Conservation (phyloP, 768 basidiomycete species). For the Rhodotorula babjevae region DNA sequence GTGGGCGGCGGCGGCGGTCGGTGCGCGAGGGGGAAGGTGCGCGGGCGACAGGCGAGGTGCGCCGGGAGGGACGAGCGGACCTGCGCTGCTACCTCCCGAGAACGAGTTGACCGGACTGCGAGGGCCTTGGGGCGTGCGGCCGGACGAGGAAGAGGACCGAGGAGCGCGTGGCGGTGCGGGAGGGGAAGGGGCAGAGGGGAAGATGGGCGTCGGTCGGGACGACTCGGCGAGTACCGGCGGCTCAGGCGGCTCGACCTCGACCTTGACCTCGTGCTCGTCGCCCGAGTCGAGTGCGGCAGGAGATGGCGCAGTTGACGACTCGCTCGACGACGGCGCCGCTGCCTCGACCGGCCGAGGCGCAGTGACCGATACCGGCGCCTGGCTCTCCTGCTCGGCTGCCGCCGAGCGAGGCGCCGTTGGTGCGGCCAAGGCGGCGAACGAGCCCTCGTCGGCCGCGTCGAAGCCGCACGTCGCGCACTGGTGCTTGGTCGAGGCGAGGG, state of each 20-base stretch:
- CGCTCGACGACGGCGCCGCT: background rate
- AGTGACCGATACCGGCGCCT: no score
- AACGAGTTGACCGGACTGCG: background rate
- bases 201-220: conserved; percentile 1
- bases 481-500: background rate
- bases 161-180: background rate
- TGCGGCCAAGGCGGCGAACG: background rate
- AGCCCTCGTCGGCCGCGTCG: conserved; percentile 13
- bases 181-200: background rate
- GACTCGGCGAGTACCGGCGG: background rate
- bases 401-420: background rate
- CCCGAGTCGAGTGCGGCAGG: background rate
- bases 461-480: conserved; percentile 32
- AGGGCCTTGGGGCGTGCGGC: background rate
- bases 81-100: background rate
- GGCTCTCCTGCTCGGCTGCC: background rate
- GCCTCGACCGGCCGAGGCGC: background rate
- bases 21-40: background rate
- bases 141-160: background rate
- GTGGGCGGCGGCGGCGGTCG: no score
- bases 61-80: background rate
- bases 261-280: background rate
- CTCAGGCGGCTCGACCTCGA: background rate
- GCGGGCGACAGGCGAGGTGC: conserved; percentile 8
- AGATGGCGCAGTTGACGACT: background rate